Conservation (phyloP, 495 filamentous ascomycete genomes). For the Endocarpon pusillum region DNA sequence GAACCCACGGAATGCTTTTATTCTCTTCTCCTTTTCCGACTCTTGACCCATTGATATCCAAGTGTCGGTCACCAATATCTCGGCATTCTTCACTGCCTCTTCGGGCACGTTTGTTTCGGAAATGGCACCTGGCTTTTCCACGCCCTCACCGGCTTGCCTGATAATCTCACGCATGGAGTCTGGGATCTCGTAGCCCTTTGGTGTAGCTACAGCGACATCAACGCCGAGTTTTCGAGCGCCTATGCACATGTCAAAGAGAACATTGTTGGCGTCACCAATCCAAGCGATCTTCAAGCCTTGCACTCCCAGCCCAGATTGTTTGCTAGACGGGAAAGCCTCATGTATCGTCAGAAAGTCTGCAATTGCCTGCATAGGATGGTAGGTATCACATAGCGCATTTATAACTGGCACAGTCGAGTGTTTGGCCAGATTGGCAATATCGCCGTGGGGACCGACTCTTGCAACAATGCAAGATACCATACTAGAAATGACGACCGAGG, state of each 20-base stretch:
- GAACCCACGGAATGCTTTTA: constrained; percentile 75
- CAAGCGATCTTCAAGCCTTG: constrained; percentile 81
- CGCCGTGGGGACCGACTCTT: constrained; percentile 67
- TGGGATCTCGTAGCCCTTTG: constrained; percentile 65
- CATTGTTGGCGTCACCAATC: constrained; percentile 95
- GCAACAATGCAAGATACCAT: constrained; percentile 88
- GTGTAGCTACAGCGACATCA: constrained; percentile 71
- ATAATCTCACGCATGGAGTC: constrained; percentile 52
- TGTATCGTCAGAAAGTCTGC: constrained; percentile 86
- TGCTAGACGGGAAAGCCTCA: constrained; percentile 39
- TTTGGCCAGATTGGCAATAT: constrained; percentile 62
- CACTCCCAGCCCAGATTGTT: constrained; percentile 39
- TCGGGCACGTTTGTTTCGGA: constrained; percentile 63
- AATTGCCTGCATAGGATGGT: constrained; percentile 81
- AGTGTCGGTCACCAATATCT: constrained; percentile 87
- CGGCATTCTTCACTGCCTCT: constrained; percentile 74
- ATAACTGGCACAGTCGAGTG: constrained; percentile 79
- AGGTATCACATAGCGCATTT: constrained; percentile 78
- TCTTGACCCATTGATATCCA: constrained; percentile 98
- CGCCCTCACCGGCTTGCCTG: constrained; percentile 34
- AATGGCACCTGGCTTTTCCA: constrained; percentile 43
- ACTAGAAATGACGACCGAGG: constrained; percentile 70
- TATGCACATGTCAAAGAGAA: constrained; percentile 81
- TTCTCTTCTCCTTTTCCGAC: constrained; percentile 51
- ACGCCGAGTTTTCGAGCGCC: constrained; percentile 74